These are phyloP conservation scores for Platanthera guangdongensis DNA, from an alignment of 106 monocot genomes.

Conservation along the genomic window DNA sequence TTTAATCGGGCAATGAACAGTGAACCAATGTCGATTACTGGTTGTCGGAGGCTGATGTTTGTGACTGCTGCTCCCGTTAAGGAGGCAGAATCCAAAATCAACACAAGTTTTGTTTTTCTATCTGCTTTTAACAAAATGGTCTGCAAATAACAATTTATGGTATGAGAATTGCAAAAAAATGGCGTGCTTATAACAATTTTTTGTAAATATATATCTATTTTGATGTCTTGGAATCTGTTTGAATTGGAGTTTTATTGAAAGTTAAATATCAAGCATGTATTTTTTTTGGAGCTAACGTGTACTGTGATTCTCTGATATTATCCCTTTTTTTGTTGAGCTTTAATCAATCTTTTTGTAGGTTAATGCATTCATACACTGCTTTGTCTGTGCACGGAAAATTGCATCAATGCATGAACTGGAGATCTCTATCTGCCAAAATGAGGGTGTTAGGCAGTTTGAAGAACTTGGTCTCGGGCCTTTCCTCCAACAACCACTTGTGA, in stretches of 20 bases:
- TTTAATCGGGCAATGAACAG: too few relatives aligned
- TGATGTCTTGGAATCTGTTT: not conserved
- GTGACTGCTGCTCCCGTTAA: too few relatives aligned
- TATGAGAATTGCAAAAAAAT: too few relatives aligned
- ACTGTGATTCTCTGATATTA: not conserved
- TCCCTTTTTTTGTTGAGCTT: not conserved
- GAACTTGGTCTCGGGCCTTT: constrained; percentile 80
- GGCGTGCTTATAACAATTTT: too few relatives aligned
- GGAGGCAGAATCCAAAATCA: too few relatives aligned
- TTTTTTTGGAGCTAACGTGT: not conserved
- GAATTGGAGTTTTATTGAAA: not conserved
- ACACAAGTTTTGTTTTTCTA: too few relatives aligned
- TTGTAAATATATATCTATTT: not conserved
- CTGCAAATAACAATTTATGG: too few relatives aligned
- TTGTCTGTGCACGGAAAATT: constrained; percentile 53
- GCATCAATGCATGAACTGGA: constrained; percentile 72
- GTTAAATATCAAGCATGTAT: not conserved
- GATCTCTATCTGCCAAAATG: constrained; percentile 62
- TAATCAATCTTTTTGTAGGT: constrained; percentile 34
- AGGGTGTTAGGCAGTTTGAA: constrained; percentile 65
- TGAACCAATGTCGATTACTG: too few relatives aligned
- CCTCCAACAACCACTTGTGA: constrained; percentile 44
- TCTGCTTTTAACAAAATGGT: too few relatives aligned
- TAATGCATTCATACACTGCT: constrained; percentile 87
- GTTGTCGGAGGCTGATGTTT: too few relatives aligned